These are phyloP conservation scores for Curvularia sp. DNA, from an alignment of 2,329 filamentous ascomycete genomes.

Conservation along the genomic window DNA sequence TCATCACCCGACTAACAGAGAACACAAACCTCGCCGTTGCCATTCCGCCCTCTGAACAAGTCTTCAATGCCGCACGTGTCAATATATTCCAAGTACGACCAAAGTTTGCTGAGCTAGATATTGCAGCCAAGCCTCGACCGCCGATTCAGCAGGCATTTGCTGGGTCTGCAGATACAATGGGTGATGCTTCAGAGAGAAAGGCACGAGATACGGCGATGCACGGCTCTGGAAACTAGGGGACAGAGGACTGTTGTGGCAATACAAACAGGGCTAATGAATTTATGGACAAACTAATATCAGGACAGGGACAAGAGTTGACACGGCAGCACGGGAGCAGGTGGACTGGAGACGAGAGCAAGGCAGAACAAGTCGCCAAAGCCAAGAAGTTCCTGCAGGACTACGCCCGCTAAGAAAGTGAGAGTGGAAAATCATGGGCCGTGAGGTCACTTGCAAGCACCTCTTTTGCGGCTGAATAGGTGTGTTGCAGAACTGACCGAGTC, in stretches of 20 bases:
- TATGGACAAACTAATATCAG: not conserved
- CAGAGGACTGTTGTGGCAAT: not conserved
- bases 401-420: not conserved
- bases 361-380: not conserved
- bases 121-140: slow-evolving; percentile 49
- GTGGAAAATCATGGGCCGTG: not conserved
- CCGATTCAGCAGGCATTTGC: slow-evolving; percentile 49
- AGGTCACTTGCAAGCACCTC: not conserved
- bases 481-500: too few species aligned
- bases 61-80: slow-evolving; percentile 87
- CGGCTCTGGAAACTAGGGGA: slow-evolving; percentile 13
- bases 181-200: slow-evolving; percentile 27
- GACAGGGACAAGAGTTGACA: not conserved
- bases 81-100: slow-evolving; percentile 88
- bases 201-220: slow-evolving; percentile 26
- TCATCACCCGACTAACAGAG: slow-evolving; percentile 93
- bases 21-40: slow-evolving; percentile 97
- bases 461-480: not conserved
- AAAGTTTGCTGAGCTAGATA: slow-evolving; percentile 73
- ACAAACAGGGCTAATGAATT: not conserved
- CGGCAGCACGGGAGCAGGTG: not conserved
- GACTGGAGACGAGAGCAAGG: not conserved
- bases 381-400: not conserved
- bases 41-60: slow-evolving; percentile 86
- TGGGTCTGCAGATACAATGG: slow-evolving; percentile 38